Base-by-base conservation (phyloP, 2,329 filamentous ascomycete species). In the Trichoderma pleuroti region DNA sequence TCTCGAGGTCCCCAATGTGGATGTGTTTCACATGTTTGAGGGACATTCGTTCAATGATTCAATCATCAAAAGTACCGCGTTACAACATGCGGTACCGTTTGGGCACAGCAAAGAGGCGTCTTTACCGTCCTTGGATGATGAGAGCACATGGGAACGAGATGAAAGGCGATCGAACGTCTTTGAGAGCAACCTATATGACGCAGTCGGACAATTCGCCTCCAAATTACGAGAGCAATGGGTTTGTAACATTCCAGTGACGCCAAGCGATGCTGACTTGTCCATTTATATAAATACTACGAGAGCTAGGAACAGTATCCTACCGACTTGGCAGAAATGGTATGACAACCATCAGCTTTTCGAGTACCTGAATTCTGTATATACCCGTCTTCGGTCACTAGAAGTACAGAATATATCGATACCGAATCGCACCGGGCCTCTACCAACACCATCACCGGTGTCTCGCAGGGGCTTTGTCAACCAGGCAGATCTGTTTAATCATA, bases 261-360 rank as follows among this genome's bases (percentile, higher is more conserved):
- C 42, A 21, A 0, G 6, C 10, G 42, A 21, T 21, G 42, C n/a
- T 6, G 0, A 49, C 42, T 0, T 21, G 5, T 49, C 0, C 10
- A 3, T 0, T 5, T 49, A 49, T 6, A 21, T 49, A 49, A 21
- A 21, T 49, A 21, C 1, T 10, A 5, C 4, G n/a, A 21, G 10
- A 21, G n/a, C n/a, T 12, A 3, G 10, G 5, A 21, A 21, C 42
- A 21, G 9, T 49, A 49, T 49, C 10, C 42, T 49, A 21, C n/a
- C 18, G n/a, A 49, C n/a, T 0, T 49, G 42, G 42, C n/a, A 1
- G 18, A 49, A 49, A 12, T 49, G 42, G 42, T 49, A 49, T 21
- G 4, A 49, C 9, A 49, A 49, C 42, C n/a, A 49, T 49, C n/a
- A 49, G 5, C 42, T 49, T 5, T 49, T 49, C n/a, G 10, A 49